These are phyloP conservation scores for Candida vartiovaarae DNA, from an alignment of 805 yeast genomes.

Conservation along the genomic window DNA sequence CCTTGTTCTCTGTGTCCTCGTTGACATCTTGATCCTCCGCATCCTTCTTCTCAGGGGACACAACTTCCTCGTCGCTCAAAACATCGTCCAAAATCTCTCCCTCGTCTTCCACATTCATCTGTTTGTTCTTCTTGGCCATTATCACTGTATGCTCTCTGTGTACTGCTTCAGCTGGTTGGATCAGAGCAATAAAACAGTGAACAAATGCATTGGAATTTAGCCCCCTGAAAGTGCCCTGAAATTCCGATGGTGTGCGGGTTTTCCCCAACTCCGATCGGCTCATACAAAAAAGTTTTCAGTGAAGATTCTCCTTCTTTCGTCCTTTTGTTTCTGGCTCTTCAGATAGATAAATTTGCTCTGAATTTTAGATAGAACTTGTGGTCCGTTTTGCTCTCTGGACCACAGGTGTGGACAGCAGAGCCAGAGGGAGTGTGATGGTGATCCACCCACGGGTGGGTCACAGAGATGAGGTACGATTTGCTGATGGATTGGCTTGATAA, in stretches of 20 bases:
- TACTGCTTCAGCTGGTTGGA: background rate
- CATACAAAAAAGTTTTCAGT: background rate
- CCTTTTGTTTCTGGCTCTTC: conserved; percentile 16
- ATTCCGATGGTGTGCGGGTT: background rate
- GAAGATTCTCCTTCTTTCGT: background rate
- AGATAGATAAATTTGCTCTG: conserved; percentile 30
- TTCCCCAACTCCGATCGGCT: conserved; percentile 1
- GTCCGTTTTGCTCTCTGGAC: conserved; percentile 22
- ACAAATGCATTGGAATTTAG: no score
- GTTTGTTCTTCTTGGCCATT: background rate
- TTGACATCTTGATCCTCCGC: conserved; percentile 7
- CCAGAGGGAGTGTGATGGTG: conserved; percentile 24
- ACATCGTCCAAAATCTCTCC: conserved; percentile 14
- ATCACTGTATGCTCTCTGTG: no score
- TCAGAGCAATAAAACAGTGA: background rate
- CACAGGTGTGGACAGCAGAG: conserved; percentile 49
- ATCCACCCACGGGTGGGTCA: background rate
- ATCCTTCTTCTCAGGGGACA: conserved; percentile 1
- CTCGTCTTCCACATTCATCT: conserved; percentile 9
- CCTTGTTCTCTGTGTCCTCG: conserved; percentile 4
- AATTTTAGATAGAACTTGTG: conserved; percentile 34
- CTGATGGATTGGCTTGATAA: background rate
- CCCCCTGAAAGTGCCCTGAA: no score
- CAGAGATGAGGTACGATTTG: background rate
- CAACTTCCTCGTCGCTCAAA: conserved; percentile 12